A percentile compares a stretch with the other conserved stretches of the same genome.
phyloP scores from a whole-genome alignment of 2,329 filamentous ascomycete species.

The Monosporascus sp. region DNA sequence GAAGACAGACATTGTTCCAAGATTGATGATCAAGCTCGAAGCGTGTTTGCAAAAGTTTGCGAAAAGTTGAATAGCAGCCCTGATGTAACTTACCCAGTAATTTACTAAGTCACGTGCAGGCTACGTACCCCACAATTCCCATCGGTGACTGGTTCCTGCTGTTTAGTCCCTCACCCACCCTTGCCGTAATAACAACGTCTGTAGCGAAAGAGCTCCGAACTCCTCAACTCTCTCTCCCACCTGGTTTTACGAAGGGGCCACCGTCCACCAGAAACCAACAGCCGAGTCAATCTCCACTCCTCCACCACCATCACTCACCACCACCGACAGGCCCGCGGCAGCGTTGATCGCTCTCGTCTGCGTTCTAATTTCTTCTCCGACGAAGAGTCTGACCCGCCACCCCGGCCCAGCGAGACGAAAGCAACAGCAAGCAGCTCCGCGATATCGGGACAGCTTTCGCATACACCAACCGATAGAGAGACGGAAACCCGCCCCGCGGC shows the following conservation, averaged over 20 bases:
- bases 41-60: not conserved
- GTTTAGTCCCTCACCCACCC: not conserved
- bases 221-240: conserved; percentile 1
- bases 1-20: too few species aligned
- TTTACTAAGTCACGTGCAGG: not conserved
- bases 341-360: not conserved
- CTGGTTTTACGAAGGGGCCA: not conserved
- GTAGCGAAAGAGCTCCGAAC: not conserved
- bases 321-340: not conserved
- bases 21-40: conserved; percentile 8
- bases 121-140: not conserved
- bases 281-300: conserved; percentile 1
- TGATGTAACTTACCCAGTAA: not conserved
- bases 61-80: not conserved
- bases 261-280: not conserved
- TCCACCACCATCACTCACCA: not conserved
- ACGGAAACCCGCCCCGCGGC: not conserved
- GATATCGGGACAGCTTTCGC: too few species aligned
- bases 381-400: not conserved
- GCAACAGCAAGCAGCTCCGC: too few species aligned
- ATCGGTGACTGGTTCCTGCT: not conserved
- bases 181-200: not conserved
- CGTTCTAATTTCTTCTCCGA: not conserved
- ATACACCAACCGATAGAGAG: too few species aligned
- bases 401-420: too few species aligned